Evolutionary conservation across 768 basidiomycete genomes (phyloP).

Genomic region (Hydnomerulius pinastri): DNA sequence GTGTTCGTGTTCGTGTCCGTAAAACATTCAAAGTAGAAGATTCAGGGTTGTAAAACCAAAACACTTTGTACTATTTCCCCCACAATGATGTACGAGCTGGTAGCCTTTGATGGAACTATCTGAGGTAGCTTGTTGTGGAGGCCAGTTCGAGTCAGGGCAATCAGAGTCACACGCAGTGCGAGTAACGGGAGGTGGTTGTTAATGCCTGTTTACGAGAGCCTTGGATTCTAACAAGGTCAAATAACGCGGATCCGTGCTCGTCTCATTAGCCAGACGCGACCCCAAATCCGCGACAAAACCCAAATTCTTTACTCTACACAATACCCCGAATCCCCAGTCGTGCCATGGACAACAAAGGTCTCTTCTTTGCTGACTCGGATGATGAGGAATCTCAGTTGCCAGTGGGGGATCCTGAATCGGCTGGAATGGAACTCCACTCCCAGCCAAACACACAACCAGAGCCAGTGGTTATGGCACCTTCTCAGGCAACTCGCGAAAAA

Average conservation of each 20-base stretch:
- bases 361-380: conserved; percentile 63
- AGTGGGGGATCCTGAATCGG: conserved; percentile 9
- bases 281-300: neutral
- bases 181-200: neutral
- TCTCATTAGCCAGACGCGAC: conserved; percentile 7
- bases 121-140: too few relatives aligned
- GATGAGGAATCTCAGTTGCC: conserved; percentile 39
- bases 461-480: neutral
- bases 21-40: too few relatives aligned
- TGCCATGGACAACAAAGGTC: conserved; percentile 21
- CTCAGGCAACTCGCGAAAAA: conserved; percentile 24
- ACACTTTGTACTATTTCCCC: too few relatives aligned
- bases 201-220: conserved; percentile 1
- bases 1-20: too few relatives aligned
- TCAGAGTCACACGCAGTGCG: too few relatives aligned
- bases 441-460: conserved; percentile 1
- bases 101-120: too few relatives aligned
- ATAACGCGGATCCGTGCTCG: conserved; percentile 19
- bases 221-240: conserved; percentile 23
- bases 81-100: too few relatives aligned
- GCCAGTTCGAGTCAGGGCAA: too few relatives aligned
- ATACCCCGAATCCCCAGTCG: neutral
- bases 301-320: neutral
- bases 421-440: conserved; percentile 6
- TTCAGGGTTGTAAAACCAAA: too few relatives aligned